Evolutionary conservation across 768 basidiomycete genomes (phyloP), one percentile per base, ranked within the genome.

Genomic region (Lentinula sp.): DNA sequence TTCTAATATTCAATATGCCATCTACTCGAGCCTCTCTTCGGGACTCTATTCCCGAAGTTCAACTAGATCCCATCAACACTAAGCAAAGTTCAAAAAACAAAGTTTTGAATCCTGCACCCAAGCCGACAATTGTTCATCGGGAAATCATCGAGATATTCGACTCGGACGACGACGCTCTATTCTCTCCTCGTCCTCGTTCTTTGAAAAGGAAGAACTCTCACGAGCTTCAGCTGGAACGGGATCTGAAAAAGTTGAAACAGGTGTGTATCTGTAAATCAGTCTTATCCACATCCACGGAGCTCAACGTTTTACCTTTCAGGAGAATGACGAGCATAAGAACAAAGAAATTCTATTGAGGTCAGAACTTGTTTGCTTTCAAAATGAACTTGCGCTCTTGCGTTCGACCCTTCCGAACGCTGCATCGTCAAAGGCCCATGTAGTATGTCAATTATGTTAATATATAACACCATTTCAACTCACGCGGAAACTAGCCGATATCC

Each of bases 191-290:
- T 13, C 46, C 61, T 15, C 45, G 18, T 48, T 5, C 46, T n/a
- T 1, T 28, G n/a, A 59, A 59, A 45, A 32, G 57, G 18, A 59
- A 59, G 28, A 57, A 4, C 43, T 46, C 56, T 46, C 13, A 6
- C 31, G 57, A 56, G 4, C 21, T 50, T 6, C 45, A 49, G 18
- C 69, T 81, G 40, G 75, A 75, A 60, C 70, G 70, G 54, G 74
- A 83, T 59, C 65, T 83, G 15, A 75, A 72, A 53, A 76, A 69
- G 49, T 65, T 81, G 9, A 75, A 77, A 67, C 75, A 79, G 66
- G 84, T 84, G 37, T 8, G 73, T 28, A 28, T 28, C 28, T 28
- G 28, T 28, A 64, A 40, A 65, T 61, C 51, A 39, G 6, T 39
- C 11, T 40, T 16, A 31, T 32, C 28, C 15, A 35, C 7, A 15